Conservation (phyloP, 2,329 filamentous ascomycete genomes). For the Acrocalymma vagum region DNA sequence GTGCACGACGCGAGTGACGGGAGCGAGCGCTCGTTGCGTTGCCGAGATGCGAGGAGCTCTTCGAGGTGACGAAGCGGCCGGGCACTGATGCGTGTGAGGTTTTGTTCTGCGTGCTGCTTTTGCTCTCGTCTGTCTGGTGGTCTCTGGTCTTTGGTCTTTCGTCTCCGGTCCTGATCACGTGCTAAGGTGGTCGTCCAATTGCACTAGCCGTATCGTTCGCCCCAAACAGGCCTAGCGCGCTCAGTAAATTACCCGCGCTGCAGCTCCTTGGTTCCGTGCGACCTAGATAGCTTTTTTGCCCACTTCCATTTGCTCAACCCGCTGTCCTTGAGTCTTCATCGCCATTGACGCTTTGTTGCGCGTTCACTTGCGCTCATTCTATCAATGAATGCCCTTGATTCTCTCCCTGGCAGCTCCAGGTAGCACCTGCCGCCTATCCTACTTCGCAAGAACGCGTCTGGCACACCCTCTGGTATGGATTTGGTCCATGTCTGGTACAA, state of each 20-base stretch:
- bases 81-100: neutral
- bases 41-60: neutral
- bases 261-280: too few species aligned
- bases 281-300: too few species aligned
- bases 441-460: constrained; percentile 21
- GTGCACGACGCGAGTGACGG: too few species aligned
- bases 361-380: constrained; percentile 6
- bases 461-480: constrained; percentile 23
- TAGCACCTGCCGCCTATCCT: constrained; percentile 36
- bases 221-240: constrained; percentile 11
- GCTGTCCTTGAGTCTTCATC: too few species aligned
- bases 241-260: constrained; percentile 17
- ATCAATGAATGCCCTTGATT: constrained; percentile 49
- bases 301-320: too few species aligned
- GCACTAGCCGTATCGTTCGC: constrained; percentile 3
- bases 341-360: constrained; percentile 4
- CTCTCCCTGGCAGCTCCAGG: constrained; percentile 40
- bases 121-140: too few species aligned
- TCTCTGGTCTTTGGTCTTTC: too few species aligned
- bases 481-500: too few species aligned
- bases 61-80: neutral
- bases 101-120: too few species aligned
- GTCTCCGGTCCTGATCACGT: too few species aligned
- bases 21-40: too few species aligned
- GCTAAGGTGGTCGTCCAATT: neutral